Percentiles rank a stretch among this genome's conserved stretches.
Conservation (phyloP, 192 early-diverging fungal genomes). For the Linnemannia exigua region DNA sequence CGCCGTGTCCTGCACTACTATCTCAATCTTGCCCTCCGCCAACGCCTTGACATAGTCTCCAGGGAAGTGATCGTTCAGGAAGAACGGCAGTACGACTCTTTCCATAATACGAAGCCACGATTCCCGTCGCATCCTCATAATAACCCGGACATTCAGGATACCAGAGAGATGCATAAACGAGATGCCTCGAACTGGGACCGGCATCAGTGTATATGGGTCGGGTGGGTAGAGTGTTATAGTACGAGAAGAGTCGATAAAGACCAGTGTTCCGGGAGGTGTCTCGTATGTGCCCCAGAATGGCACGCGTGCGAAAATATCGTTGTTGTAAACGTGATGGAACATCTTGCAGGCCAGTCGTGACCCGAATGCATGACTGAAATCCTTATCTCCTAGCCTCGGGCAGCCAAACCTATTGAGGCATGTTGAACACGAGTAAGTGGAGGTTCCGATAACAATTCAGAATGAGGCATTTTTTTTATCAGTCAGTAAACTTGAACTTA, state of each 20-base stretch:
- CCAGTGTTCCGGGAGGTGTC: slow-evolving; percentile 69
- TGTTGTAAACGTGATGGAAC: slow-evolving; percentile 70
- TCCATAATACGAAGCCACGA: slow-evolving; percentile 60
- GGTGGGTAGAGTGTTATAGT: slow-evolving; percentile 67
- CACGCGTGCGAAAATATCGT: slow-evolving; percentile 58
- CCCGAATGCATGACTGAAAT: slow-evolving; percentile 65
- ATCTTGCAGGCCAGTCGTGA: slow-evolving; percentile 63
- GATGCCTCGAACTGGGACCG: slow-evolving; percentile 64
- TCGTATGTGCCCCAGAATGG: slow-evolving; percentile 57
- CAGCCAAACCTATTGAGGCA: slow-evolving; percentile 56
- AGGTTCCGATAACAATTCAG: too few relatives aligned
- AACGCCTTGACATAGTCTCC: slow-evolving; percentile 62
- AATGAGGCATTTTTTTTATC: too few relatives aligned
- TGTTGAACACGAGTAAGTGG: too few relatives aligned
- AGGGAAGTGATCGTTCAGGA: slow-evolving; percentile 71
- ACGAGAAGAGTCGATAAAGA: slow-evolving; percentile 65
- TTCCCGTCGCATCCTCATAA: slow-evolving; percentile 60
- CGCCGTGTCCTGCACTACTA: slow-evolving; percentile 55
- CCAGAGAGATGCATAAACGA: slow-evolving; percentile 69
- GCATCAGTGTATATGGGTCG: slow-evolving; percentile 60
- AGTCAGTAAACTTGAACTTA: too few relatives aligned
- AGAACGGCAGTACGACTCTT: slow-evolving; percentile 63
- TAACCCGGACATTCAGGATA: slow-evolving; percentile 60
- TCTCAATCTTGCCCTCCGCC: slow-evolving; percentile 61
- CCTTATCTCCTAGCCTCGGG: slow-evolving; percentile 65